These are phyloP conservation scores for Penicillium expansum DNA, from an alignment of 2,329 filamentous ascomycete genomes.

Conservation along the genomic window DNA sequence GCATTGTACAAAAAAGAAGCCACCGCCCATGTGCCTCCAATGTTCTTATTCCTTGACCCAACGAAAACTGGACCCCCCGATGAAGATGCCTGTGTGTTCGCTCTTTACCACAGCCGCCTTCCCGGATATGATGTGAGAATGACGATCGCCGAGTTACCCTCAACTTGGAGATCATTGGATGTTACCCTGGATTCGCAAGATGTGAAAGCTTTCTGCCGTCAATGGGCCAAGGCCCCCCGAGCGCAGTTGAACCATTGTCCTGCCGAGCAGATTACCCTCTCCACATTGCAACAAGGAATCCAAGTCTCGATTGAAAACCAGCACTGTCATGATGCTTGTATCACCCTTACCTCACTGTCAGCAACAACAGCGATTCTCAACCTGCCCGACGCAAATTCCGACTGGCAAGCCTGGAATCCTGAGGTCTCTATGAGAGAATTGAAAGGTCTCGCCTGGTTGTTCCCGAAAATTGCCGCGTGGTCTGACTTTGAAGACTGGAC, in stretches of 20 bases:
- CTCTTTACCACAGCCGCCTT: constrained; percentile 47
- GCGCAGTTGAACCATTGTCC: constrained; percentile 22
- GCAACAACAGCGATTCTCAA: constrained; percentile 20
- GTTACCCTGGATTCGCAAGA: constrained; percentile 13
- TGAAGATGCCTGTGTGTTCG: constrained; percentile 58
- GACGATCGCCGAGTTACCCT: constrained; percentile 47
- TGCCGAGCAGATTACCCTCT: constrained; percentile 21
- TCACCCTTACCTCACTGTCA: constrained; percentile 31
- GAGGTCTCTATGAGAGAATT: constrained; percentile 27
- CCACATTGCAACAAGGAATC: constrained; percentile 16
- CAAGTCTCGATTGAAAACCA: constrained; percentile 15
- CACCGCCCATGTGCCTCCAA: constrained; percentile 16
- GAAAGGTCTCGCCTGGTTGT: constrained; percentile 32
- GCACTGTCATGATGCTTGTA: constrained; percentile 33
- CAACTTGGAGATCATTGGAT: constrained; percentile 45
- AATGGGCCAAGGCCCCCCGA: constrained; percentile 24
- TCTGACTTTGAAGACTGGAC: constrained; percentile 33
- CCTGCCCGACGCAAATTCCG: constrained; percentile 11
- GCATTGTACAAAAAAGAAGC: constrained; percentile 52
- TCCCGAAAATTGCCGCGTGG: constrained; percentile 28
- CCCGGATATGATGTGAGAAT: constrained; percentile 48
- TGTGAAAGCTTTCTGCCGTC: constrained; percentile 33
- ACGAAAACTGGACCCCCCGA: constrained; percentile 46
- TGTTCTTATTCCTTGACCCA: constrained; percentile 61
- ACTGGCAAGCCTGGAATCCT: constrained; percentile 31